Percentiles rank a stretch among this genome's conserved stretches.
phyloP scores from a whole-genome alignment of 805 yeast genomes.

The Candida piceae region DNA sequence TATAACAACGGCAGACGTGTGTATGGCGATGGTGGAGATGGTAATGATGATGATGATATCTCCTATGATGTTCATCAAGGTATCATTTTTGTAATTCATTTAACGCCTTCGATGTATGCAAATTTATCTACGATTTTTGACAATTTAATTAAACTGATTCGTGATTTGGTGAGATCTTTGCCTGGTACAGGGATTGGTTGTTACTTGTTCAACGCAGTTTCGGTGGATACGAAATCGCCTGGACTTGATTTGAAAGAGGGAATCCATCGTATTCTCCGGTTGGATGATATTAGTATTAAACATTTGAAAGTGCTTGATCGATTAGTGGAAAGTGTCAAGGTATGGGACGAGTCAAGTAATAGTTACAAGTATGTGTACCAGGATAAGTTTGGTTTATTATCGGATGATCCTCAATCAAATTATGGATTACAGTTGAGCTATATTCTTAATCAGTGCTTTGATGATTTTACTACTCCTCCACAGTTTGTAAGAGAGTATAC shows the following conservation, averaged over 20 bases:
- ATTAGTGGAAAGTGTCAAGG: constrained; percentile 44
- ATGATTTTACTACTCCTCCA: constrained; percentile 44
- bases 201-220: constrained; percentile 49
- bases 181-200: constrained; percentile 77
- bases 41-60: constrained; percentile 14
- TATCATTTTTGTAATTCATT: constrained; percentile 56
- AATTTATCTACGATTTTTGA: constrained; percentile 42
- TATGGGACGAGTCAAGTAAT: no score
- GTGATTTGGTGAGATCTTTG: constrained; percentile 56
- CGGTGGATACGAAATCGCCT: no score
- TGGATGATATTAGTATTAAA: constrained; percentile 49
- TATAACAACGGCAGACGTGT: not conserved
- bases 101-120: constrained; percentile 42
- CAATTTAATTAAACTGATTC: constrained; percentile 56
- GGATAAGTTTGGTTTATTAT: constrained; percentile 27
- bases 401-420: constrained; percentile 16
- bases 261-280: constrained; percentile 43
- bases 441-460: constrained; percentile 48
- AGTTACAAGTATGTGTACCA: constrained; percentile 8
- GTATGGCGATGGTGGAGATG: not conserved
- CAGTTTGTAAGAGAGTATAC: constrained; percentile 41
- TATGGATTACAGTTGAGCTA: constrained; percentile 33
- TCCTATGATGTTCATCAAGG: constrained; percentile 57
- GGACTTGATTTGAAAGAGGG: constrained; percentile 25
- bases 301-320: constrained; percentile 55